Evolutionary conservation across 2,329 filamentous ascomycete genomes (phyloP), one percentile per base, ranked within the genome.

Genomic region (Aspergillus brunneoviolaceus): DNA sequence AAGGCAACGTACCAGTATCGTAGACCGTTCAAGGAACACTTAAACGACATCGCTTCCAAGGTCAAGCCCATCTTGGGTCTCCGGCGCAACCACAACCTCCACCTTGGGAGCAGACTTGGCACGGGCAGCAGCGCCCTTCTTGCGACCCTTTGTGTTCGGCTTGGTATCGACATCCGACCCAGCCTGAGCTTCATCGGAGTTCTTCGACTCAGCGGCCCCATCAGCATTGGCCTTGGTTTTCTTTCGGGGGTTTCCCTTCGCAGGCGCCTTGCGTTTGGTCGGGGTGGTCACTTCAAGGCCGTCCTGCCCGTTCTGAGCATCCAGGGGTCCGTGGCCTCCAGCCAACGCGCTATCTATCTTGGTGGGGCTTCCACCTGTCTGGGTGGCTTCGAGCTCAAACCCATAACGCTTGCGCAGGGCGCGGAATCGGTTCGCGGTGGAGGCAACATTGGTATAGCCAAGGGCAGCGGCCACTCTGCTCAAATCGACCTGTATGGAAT

Each of bases 371-470:
- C 51, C 19, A 9, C 7, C 9, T 9, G 33, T 50, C 9, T 59
- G 39, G 16, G 39, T 67, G 47, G 60, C 61, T 25, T 67, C 61
- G 3, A 72, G 53, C 1, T 64, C 61, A 2, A 75, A 58, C 5
- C 63, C 63, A 49, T 69, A 69, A 16, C 66, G 65, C 52, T 72
- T 72, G 21, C 67, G 64, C 10, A 75, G 31, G 1, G 51, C 25
- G 21, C 69, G 60, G 31, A 71, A 67, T 12, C 72, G 67, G 53
- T 75, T 75, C 1, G 61, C 67, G 6, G 68, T 69, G 0, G 69
- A 73, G 6, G 51, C 60, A 12, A 65, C 58, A 54, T 74, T 74
- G 55, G 56, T 66, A 57, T 75, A 74, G 1, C 63, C 64, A 7
- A 75, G 39, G 0, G 63, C 63, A 10, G 58, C 49, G 7, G 67